Conservation (phyloP, 192 early-diverging fungal species). For the Rhizoclosmatium globosum region DNA sequence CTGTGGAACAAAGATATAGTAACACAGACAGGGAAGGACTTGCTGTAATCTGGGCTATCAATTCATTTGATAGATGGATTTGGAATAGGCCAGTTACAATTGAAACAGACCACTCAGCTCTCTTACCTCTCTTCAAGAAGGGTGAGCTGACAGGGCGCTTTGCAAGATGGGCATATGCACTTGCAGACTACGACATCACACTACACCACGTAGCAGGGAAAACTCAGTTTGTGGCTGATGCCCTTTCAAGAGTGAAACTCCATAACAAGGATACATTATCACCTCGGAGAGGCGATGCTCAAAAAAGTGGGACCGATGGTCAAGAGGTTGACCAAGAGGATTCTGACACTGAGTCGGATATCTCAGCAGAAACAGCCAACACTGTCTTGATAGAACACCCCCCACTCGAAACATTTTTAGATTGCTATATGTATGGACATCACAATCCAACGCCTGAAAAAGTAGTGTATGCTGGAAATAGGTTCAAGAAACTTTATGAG, state of each 20-base stretch:
- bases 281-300: neutral
- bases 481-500: neutral
- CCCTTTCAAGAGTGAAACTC: neutral
- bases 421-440: neutral
- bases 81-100: conserved; percentile 32
- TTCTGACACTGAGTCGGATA: neutral
- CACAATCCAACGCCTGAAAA: neutral
- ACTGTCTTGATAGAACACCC: neutral
- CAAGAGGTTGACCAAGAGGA: neutral
- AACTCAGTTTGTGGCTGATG: conserved; percentile 6
- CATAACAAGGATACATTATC: neutral
- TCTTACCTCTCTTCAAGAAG: conserved; percentile 31
- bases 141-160: conserved; percentile 34
- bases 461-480: neutral
- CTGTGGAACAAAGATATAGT: conserved; percentile 34
- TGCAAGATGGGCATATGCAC: conserved; percentile 37
- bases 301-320: neutral
- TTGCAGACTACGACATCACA: conserved; percentile 35
- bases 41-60: conserved; percentile 44
- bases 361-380: too few species aligned
- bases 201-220: conserved; percentile 17
- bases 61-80: conserved; percentile 43
- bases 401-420: neutral
- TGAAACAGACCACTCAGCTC: conserved; percentile 45
- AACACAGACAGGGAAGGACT: conserved; percentile 42